Evolutionary conservation across 2,329 filamentous ascomycete species (phyloP), one percentile per base, ranked within the genome.

Genomic region (Apiospora arundinis): DNA sequence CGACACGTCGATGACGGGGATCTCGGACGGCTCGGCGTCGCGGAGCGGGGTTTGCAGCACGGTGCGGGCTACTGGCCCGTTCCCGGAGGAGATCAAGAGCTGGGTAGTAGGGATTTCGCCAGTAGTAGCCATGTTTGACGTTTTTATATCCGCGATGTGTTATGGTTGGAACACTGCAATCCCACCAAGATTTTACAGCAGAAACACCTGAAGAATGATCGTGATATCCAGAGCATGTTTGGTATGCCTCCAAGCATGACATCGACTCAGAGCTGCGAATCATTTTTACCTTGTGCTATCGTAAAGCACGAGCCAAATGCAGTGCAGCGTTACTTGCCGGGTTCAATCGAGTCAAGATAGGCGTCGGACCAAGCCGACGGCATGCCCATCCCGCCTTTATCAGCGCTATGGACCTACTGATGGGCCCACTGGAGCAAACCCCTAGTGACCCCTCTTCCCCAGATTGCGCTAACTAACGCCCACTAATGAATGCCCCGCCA

Each of bases 1-100:
- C 0, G 83, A 79, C 2, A 85, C 76, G 72, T 87, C 84, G 67
- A 87, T 84, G 48, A 86, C 75, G 1, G 84, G 83, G 18, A 86
- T 82, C 60, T 80, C 76, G 1, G 74, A 73, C 16, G 73, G 71
- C 18, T 73, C 69, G 0, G 77, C 76, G 67, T 78, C 76, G 9
- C 76, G 75, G 9, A 73, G 73, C n/a, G 77, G 75, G 18, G 75
- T 72, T 49, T 72, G 74, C 25, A 77, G 67, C 3, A 77, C 72
- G 23, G 72, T 74, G 28, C 77, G 70, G 42, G 68, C 68, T 28
- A 77, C 73, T 1, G 76, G 76, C 0, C 77, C 75, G 46, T 77
- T 77, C 9, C 77, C 77, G 42, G 77, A 78, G 7, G 75, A 71
- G 63, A 77, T 74, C 21, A 76, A 70, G 44, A 77, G 71, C 69